Percentiles rank a stretch among this genome's conserved stretches.
Conservation (phyloP, 2,329 filamentous ascomycete genomes). For the Pyricularia sp. region DNA sequence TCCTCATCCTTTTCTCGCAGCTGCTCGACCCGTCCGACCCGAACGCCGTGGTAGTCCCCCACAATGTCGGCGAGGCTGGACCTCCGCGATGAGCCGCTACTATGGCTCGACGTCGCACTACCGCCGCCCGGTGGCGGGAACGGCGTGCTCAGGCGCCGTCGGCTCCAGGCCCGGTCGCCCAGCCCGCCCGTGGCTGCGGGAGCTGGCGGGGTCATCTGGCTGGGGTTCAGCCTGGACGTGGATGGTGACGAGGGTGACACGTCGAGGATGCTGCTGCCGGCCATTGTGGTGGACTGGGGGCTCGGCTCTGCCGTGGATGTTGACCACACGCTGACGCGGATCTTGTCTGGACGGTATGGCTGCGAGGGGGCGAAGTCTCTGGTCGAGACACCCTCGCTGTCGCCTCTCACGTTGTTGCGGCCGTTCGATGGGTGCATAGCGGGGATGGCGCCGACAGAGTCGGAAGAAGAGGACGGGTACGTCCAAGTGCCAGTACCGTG, state of each 20-base stretch:
- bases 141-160: neutral
- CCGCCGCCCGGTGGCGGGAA: neutral
- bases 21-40: neutral
- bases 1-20: neutral
- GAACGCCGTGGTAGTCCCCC: neutral
- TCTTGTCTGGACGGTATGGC: neutral
- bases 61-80: neutral
- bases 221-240: neutral
- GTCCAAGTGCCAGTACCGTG: neutral
- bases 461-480: neutral
- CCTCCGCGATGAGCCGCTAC: neutral
- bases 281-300: neutral
- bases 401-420: neutral
- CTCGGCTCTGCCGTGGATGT: neutral
- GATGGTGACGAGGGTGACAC: neutral
- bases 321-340: neutral
- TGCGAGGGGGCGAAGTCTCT: neutral
- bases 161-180: neutral
- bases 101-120: neutral
- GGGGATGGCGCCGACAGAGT: neutral
- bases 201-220: neutral
- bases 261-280: conserved; percentile 1
- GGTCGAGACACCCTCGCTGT: neutral
- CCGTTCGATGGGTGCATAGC: too few species aligned
- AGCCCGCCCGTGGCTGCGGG: neutral